These are phyloP conservation scores for Triangularia verruculosa DNA, from an alignment of 2,329 filamentous ascomycete species.

Conservation along the genomic window DNA sequence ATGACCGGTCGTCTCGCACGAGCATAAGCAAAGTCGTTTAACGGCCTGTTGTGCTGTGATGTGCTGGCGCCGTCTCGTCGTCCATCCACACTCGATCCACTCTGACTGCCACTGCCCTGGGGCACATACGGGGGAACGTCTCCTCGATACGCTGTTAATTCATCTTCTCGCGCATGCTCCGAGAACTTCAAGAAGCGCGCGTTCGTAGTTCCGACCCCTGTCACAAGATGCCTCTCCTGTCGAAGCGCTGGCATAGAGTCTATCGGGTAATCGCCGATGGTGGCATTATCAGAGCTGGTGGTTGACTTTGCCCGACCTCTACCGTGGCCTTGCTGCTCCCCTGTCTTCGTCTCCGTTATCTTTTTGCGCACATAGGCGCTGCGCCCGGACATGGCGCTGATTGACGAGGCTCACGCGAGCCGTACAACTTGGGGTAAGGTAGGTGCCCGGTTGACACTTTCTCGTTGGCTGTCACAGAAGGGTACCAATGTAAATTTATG, in stretches of 20 bases:
- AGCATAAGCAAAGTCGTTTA: conserved; percentile 45
- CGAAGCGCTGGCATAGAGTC: conserved; percentile 30
- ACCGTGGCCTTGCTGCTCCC: conserved; percentile 28
- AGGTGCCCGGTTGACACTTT: background rate
- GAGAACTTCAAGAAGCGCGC: conserved; percentile 47
- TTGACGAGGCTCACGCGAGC: background rate
- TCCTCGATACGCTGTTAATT: conserved; percentile 29
- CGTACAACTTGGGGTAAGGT: no score
- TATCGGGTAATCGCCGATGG: conserved; percentile 38
- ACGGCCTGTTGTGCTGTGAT: conserved; percentile 30
- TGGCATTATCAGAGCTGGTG: conserved; percentile 39
- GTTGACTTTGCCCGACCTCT: conserved; percentile 38
- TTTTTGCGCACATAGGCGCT: conserved; percentile 59
- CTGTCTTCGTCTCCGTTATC: conserved; percentile 48
- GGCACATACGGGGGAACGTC: conserved; percentile 26
- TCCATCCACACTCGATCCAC: conserved; percentile 38
- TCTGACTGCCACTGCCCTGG: conserved; percentile 37
- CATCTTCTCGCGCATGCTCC: conserved; percentile 37
- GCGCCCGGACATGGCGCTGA: conserved; percentile 51
- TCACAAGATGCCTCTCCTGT: conserved; percentile 30
- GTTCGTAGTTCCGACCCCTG: conserved; percentile 43
- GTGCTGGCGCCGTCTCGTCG: conserved; percentile 30
- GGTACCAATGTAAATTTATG: background rate
- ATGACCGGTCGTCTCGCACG: conserved; percentile 43
- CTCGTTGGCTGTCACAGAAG: background rate